Evolutionary conservation across 805 yeast species (phyloP), one percentile per base, ranked within the genome.

Genomic region (Starmerella stigmatis): DNA sequence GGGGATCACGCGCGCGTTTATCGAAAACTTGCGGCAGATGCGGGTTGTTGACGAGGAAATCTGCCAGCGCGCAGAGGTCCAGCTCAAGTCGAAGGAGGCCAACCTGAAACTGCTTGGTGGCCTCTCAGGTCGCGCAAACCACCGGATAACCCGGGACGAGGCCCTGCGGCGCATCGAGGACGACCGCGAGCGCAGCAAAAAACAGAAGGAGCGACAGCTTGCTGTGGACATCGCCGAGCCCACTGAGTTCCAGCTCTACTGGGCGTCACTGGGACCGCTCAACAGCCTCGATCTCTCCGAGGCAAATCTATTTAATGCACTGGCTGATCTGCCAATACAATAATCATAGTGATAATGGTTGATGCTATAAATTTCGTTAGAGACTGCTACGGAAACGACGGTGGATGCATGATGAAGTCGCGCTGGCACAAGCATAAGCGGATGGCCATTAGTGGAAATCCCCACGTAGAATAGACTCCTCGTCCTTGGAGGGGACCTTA

Each of bases 161-260:
- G 76, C 83, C 15, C 60, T 86, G 15, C 71, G 75, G 29, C 67
- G 97, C 48, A 86, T 89, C 79, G 96, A 89, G 60, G 88, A 81
- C 50, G 97, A 89, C 60, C 69, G 98, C 54, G 98, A 89, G 60
- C 69, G 94, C 33, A 36, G 85, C 57, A 89, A 89, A 60, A 72
- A 83, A 52, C 74, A 81, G 12, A 86, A 88, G 55, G 96, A 89
- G 57, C 75, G 72, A 10, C 68, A 78, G 19, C 86, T 96, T 94
- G 72, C 78, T 9, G 76, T 81, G 0, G 56, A 52, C 23, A 42
- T 53, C 19, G 70, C 69, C 26, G 63, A 83, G 47, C 67, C 71
- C 0, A 61, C 61, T 12, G 74, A 79, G 67, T 70, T 79, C 69
- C 73, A 71, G 50, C 51, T 61, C 54, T 46, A 69, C 40, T 66